Evolutionary conservation across 2,329 filamentous ascomycete genomes (phyloP), one percentile per base, ranked within the genome.

Genomic region (Anthostomella pinea): DNA sequence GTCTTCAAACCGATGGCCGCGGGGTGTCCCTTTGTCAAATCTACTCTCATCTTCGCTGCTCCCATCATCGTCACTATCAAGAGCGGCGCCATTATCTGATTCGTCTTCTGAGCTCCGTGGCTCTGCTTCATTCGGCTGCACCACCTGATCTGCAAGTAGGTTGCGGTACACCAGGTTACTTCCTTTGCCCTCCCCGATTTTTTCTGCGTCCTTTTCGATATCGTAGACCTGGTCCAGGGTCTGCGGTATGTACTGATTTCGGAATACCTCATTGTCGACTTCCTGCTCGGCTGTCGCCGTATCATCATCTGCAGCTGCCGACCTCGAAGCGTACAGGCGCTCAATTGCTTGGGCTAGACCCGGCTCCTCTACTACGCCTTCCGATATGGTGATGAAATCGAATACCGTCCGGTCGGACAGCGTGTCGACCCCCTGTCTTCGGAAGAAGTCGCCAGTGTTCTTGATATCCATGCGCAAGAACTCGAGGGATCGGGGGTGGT

Each of bases 401-500:
- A 94, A 98, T 8, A 89, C 72, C n/a, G 75, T 69, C 20, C 85
- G 79, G 62, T 97, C 91, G 2, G 82, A 68, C 3, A 98, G 72
- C 0, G 80, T 84, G 43, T 94, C 81, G 2, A 97, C 88, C 25
- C 84, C 85, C 60, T 95, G 84, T 14, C 86, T 77, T 19, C 81
- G 74, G 77, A 97, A 98, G 66, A 95, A 98, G 62, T 95, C 88
- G 15, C 81, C 85, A 2, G 95, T 81, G 58, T 98, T 98, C 73
- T 96, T 97, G 65, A 98, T 89, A 59, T 98, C 93, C 90, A 96
- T 97, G 21, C 93, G 83, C 53, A 98, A 65, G 59, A 98, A 98
- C 60, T 97, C 91, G 19, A 95, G 73, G 2, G 87, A 91, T 39
- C 87, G 79, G 0, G 93, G 93, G 62, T 98, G 93, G 53, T 97